A percentile compares a stretch with the other conserved stretches of the same genome.
These are phyloP conservation scores for Kodamaea sp. DNA, from an alignment of 1,139 yeast species.

Conservation along the genomic window DNA sequence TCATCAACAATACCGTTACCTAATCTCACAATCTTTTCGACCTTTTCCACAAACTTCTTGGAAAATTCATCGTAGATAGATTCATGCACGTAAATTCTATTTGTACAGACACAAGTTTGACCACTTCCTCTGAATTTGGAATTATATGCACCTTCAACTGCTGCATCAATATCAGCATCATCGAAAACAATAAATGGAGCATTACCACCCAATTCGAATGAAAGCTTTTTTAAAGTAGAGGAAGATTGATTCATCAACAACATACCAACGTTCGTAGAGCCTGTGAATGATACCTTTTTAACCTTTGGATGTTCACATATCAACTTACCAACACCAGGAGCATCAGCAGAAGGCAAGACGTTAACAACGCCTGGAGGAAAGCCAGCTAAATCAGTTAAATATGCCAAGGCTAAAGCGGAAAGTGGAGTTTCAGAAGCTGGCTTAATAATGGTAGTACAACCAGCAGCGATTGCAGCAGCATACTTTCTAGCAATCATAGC, in stretches of 20 bases:
- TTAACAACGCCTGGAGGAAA: conserved; percentile 84
- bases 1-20: conserved; percentile 44
- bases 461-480: conserved; percentile 91
- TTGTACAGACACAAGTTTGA: conserved; percentile 88
- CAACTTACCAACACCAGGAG: conserved; percentile 60
- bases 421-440: conserved; percentile 91
- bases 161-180: conserved; percentile 47
- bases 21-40: conserved; percentile 12
- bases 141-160: conserved; percentile 49
- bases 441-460: conserved; percentile 85
- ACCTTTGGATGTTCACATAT: conserved; percentile 36
- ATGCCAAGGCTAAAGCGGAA: conserved; percentile 77
- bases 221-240: conserved; percentile 44
- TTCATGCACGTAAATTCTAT: conserved; percentile 74
- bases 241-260: conserved; percentile 46
- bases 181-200: conserved; percentile 49
- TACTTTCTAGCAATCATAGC: conserved; percentile 92
- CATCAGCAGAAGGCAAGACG: conserved; percentile 55
- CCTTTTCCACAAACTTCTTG: conserved; percentile 31
- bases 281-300: conserved; percentile 55
- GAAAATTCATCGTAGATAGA: conserved; percentile 59
- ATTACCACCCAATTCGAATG: conserved; percentile 54
- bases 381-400: conserved; percentile 73
- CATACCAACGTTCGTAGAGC: conserved; percentile 57
- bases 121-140: conserved; percentile 71